These are phyloP conservation scores for Coniochaeta hoffmannii DNA, from an alignment of 2,329 filamentous ascomycete genomes.

Conservation along the genomic window DNA sequence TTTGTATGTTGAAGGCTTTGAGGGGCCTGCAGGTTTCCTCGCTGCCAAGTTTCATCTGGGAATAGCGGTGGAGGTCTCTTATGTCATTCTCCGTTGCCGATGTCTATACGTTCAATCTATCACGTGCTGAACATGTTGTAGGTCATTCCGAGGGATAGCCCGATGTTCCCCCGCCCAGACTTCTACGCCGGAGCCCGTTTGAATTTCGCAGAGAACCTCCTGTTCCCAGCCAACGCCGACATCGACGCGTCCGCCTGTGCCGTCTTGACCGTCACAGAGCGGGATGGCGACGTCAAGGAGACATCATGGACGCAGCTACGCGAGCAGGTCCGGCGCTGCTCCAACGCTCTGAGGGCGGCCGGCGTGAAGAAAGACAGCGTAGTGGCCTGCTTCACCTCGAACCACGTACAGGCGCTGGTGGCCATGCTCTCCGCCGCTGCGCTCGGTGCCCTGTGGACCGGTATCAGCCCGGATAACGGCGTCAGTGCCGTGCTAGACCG, in stretches of 20 bases:
- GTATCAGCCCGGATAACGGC: constrained; percentile 86
- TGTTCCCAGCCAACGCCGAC: constrained; percentile 60
- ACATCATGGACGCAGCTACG: constrained; percentile 74
- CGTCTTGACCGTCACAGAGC: constrained; percentile 75
- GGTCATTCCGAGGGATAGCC: constrained; percentile 59
- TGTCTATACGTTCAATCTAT: not conserved
- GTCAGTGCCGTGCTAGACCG: constrained; percentile 87
- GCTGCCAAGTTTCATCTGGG: no score
- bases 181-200: constrained; percentile 76
- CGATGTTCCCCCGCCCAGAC: constrained; percentile 78
- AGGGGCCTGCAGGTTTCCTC: no score
- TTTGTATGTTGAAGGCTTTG: no score
- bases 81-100: no score
- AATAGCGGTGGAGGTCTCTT: no score
- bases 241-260: constrained; percentile 56
- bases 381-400: constrained; percentile 74
- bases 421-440: constrained; percentile 80
- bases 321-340: constrained; percentile 67
- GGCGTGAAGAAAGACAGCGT: constrained; percentile 52
- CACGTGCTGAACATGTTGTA: constrained; percentile 22
- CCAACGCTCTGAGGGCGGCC: constrained; percentile 58
- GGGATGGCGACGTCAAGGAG: constrained; percentile 46
- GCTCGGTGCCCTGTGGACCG: constrained; percentile 86
- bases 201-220: constrained; percentile 93
- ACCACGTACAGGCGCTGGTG: constrained; percentile 79